Evolutionary conservation across 2,329 filamentous ascomycete genomes (phyloP).

Genomic region (Cordyceps cicadae): DNA sequence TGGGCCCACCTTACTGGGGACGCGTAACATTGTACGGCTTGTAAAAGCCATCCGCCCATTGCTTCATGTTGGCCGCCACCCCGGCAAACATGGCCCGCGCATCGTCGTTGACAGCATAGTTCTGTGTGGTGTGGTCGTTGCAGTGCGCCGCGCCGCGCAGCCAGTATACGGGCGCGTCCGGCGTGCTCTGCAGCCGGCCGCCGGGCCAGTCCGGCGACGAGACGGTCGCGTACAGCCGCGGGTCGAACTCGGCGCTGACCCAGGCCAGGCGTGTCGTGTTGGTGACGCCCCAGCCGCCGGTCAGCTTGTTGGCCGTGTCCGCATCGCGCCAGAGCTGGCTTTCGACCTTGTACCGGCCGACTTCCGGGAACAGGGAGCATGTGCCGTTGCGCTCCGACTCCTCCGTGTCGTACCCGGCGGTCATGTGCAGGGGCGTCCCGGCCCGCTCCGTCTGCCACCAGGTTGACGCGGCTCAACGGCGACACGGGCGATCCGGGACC

Average conservation of each 20-base stretch:
- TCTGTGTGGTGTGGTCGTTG: conserved; percentile 56
- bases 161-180: conserved; percentile 37
- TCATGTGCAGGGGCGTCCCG: background rate
- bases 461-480: conserved; percentile 48
- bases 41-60: conserved; percentile 54
- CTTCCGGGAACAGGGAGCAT: background rate
- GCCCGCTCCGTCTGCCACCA: conserved; percentile 23
- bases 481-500: conserved; percentile 70
- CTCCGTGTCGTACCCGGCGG: background rate
- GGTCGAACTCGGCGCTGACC: conserved; percentile 9
- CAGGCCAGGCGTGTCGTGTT: conserved; percentile 8
- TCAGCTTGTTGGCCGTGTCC: conserved; percentile 24
- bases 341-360: conserved; percentile 2
- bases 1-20: background rate
- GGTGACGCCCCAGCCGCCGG: conserved; percentile 5
- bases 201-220: background rate
- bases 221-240: conserved; percentile 8
- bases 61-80: conserved; percentile 48
- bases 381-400: background rate
- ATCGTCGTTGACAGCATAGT: conserved; percentile 43
- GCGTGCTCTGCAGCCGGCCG: conserved; percentile 28
- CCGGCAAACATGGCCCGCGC: conserved; percentile 50
- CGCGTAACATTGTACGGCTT: conserved; percentile 7
- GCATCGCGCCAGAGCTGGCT: conserved; percentile 30
- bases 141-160: conserved; percentile 44